These are phyloP conservation scores for Fusarium sp. DNA, from an alignment of 2,329 filamentous ascomycete genomes.

Conservation along the genomic window DNA sequence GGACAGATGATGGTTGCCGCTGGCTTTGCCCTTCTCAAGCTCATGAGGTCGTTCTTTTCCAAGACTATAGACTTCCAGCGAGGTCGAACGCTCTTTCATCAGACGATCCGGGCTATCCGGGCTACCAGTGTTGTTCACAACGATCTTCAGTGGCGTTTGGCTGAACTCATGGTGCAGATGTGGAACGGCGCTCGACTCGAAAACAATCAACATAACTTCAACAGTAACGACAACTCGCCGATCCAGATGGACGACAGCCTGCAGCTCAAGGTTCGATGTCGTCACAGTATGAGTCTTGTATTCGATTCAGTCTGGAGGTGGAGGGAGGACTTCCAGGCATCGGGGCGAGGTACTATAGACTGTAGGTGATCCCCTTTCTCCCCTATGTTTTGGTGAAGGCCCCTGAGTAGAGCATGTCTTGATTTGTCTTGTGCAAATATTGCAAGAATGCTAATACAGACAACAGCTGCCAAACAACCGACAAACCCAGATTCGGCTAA, in stretches of 20 bases:
- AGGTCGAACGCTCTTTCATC: constrained; percentile 74
- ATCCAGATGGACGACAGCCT: constrained; percentile 73
- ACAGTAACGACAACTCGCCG: constrained; percentile 59
- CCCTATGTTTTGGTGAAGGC: constrained; percentile 13
- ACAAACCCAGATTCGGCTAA: constrained; percentile 84
- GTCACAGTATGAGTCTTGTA: constrained; percentile 86
- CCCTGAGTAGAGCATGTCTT: constrained; percentile 40
- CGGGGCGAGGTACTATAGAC: constrained; percentile 75
- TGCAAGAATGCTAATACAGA: constrained; percentile 34
- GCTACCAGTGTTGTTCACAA: constrained; percentile 79
- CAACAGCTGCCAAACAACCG: constrained; percentile 78
- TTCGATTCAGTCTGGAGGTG: constrained; percentile 89
- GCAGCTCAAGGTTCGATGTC: constrained; percentile 82
- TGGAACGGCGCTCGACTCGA: constrained; percentile 76
- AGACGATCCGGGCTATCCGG: constrained; percentile 75
- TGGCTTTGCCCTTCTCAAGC: constrained; percentile 79
- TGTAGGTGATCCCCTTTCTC: constrained; percentile 59
- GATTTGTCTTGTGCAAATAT: constrained; percentile 33
- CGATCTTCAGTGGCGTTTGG: constrained; percentile 80
- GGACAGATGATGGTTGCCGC: constrained; percentile 88
- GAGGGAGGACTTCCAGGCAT: constrained; percentile 80
- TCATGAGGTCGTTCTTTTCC: constrained; percentile 80
- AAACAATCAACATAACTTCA: constrained; percentile 55
- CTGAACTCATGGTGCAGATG: constrained; percentile 87
- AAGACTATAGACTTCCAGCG: constrained; percentile 75